Conservation (phyloP, 495 filamentous ascomycete species). For the Annulohypoxylon maeteangense region DNA sequence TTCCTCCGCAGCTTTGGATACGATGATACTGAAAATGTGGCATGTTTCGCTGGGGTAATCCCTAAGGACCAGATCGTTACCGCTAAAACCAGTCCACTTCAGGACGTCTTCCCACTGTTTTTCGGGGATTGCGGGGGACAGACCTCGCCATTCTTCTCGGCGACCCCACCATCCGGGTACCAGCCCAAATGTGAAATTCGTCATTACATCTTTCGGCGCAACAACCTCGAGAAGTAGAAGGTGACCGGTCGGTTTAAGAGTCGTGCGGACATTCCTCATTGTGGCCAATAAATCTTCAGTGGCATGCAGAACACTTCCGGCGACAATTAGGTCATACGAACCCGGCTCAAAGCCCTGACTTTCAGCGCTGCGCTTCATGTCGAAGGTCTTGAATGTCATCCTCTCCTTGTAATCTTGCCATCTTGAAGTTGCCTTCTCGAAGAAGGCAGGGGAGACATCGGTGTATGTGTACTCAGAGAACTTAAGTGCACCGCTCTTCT, state of each 20-base stretch:
- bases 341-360: conserved; percentile 47
- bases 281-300: conserved; percentile 51
- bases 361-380: conserved; percentile 44
- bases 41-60: conserved; percentile 32
- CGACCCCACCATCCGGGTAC: conserved; percentile 65
- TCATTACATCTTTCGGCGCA: conserved; percentile 44
- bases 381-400: conserved; percentile 49
- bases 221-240: conserved; percentile 52
- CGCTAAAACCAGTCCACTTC: conserved; percentile 54
- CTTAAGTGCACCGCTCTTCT: conserved; percentile 28
- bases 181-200: conserved; percentile 55
- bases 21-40: conserved; percentile 59
- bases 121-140: conserved; percentile 49
- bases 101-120: conserved; percentile 56
- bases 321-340: conserved; percentile 57
- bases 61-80: conserved; percentile 52
- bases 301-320: conserved; percentile 61
- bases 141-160: conserved; percentile 42
- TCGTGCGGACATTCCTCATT: conserved; percentile 50
- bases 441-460: conserved; percentile 64
- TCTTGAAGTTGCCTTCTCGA: conserved; percentile 52
- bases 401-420: conserved; percentile 29
- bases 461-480: conserved; percentile 61
- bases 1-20: conserved; percentile 41
- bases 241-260: conserved; percentile 52